Percentiles rank a stretch among this genome's conserved stretches.
Evolutionary conservation across 2,329 filamentous ascomycete genomes (phyloP).

Genomic region (Fusarium sp.): DNA sequence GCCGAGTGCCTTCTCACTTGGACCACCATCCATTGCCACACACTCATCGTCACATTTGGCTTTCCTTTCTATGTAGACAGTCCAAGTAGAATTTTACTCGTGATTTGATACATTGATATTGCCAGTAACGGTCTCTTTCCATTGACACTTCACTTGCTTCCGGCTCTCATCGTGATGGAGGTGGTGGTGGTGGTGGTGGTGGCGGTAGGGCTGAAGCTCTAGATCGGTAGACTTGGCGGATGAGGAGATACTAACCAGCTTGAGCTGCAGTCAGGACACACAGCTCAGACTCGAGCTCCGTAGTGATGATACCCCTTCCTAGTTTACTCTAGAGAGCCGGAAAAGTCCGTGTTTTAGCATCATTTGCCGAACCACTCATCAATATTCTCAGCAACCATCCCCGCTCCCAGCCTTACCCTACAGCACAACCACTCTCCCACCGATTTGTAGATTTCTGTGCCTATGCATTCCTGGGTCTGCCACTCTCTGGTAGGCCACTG

Average conservation of each 20-base stretch:
- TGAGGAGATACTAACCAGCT: neutral
- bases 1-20: neutral
- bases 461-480: no score
- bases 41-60: neutral
- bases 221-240: neutral
- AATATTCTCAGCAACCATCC: neutral
- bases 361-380: neutral
- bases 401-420: no score
- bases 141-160: no score
- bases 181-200: neutral
- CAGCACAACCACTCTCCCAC: no score
- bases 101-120: no score
- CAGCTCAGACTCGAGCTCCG: neutral
- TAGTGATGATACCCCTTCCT: neutral
- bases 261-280: neutral
- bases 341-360: neutral
- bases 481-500: no score
- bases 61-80: neutral
- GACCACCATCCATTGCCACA: neutral
- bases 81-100: neutral
- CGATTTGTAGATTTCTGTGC: no score
- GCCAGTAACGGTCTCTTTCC: no score
- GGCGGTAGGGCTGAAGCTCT: neutral
- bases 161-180: no score
- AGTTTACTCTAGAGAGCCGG: neutral